Base-by-base conservation (phyloP, 78 protist genomes). In the Dictyostelium citrinum region DNA sequence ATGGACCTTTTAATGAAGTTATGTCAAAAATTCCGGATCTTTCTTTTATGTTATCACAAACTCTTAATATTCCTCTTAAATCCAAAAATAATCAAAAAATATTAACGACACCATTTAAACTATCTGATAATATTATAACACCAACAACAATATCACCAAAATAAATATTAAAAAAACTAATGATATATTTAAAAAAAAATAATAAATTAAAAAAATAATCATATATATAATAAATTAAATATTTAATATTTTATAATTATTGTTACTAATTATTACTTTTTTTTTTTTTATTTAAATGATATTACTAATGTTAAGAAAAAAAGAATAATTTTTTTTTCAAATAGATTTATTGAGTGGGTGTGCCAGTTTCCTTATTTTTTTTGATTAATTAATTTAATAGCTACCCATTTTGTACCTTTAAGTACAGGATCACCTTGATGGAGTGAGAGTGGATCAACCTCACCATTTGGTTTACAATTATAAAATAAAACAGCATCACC, bases 401-500 rank as follows among this genome's bases (percentile, higher is more conserved):
- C 93, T 5, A 88, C 55, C 93, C 93, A 88, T 67, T 88, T 88
- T 7, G 85, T 88, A 35, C 93, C 93, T 43, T 88, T 88, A 37
- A 67, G 51, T 22, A 88, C 93, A 22, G 93, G 93, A 88, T 88
- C 93, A 49, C 93, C 93, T 78, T 88, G 93, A 68, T 88, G 93
- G 4, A 88, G 31, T 22, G 93, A 88, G 7, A 88, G 45, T 46
- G 93, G 93, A 24, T 88, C 93, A 4, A 88, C 93, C 4, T 88
- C 93, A n/a, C 93, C 93, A 67, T 88, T 88, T 46, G 95, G 90
- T 37, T 68, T 90, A 49, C 95, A 90, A 90, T 90, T 90, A 71
- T 90, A 90, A 90, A 90, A 90, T 55, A 90, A 46, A 14, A 90
- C 86, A 6, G 95, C 95, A 71, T 90, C 95, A 46, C 95, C 95